These are phyloP conservation scores for Asterophora parasitica DNA, from an alignment of 768 basidiomycete genomes.

Conservation along the genomic window DNA sequence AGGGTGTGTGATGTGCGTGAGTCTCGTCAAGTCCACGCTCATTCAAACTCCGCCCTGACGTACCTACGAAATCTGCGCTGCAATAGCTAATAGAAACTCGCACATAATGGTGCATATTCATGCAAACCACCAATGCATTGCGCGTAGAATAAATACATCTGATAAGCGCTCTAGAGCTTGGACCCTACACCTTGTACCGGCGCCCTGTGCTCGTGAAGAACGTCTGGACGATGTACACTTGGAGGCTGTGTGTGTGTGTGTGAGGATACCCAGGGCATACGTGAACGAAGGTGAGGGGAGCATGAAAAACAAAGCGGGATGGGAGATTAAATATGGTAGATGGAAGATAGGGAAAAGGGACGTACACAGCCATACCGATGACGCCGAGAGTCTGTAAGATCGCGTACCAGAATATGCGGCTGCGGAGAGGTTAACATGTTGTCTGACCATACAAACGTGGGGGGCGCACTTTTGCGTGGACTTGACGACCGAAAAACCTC, in stretches of 20 bases:
- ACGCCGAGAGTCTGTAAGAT: constrained; percentile 75
- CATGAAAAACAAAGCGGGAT: constrained; percentile 2
- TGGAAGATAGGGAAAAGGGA: constrained; percentile 13
- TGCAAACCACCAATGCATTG: neutral
- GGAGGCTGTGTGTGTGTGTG: constrained; percentile 61
- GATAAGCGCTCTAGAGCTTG: no score
- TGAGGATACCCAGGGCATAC: no score
- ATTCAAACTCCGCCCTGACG: no score
- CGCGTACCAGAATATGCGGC: constrained; percentile 93
- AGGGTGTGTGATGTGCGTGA: no score
- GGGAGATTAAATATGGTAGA: neutral
- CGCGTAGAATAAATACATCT: constrained; percentile 7
- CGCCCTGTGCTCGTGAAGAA: constrained; percentile 96
- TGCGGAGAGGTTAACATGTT: no score
- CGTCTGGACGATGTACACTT: constrained; percentile 90
- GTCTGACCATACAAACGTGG: no score
- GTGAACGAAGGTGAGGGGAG: no score
- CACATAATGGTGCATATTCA: no score
- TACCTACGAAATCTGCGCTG: no score
- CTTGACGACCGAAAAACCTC: constrained; percentile 89
- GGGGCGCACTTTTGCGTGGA: constrained; percentile 74
- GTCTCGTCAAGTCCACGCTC: no score
- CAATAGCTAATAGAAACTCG: no score
- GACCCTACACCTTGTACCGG: constrained; percentile 73
- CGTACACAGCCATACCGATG: constrained; percentile 85